Percentiles rank a stretch among this genome's conserved stretches.
Evolutionary conservation across 148 eudicot genomes (phyloP).

Genomic region (Amaranthus hypochondriacus): DNA sequence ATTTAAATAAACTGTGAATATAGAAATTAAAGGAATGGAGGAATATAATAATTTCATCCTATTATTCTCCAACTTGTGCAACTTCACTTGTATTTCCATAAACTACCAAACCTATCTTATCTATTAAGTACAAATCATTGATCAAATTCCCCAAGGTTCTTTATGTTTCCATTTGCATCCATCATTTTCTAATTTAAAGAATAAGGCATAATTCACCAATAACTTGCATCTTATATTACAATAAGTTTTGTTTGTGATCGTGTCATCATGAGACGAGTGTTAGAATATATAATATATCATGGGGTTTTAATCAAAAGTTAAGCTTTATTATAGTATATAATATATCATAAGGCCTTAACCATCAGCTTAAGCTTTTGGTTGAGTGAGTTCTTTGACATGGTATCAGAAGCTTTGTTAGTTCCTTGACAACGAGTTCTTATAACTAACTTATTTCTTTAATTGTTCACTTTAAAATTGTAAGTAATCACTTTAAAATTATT

Average conservation of each 20-base stretch:
- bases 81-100: conserved; percentile 1
- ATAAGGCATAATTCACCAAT: background rate
- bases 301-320: too few species aligned
- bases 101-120: conserved; percentile 5
- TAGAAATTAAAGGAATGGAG: background rate
- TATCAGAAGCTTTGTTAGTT: too few species aligned
- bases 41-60: background rate
- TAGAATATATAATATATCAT: too few species aligned
- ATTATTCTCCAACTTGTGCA: conserved; percentile 6
- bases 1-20: background rate
- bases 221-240: background rate
- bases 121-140: conserved; percentile 6
- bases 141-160: background rate
- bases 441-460: too few species aligned
- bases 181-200: background rate
- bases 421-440: too few species aligned
- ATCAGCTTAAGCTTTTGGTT: too few species aligned
- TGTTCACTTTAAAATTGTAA: too few species aligned
- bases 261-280: too few species aligned
- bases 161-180: background rate
- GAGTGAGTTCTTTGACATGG: too few species aligned
- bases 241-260: background rate
- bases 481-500: too few species aligned
- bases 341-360: too few species aligned
- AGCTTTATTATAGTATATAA: too few species aligned